Conservation (phyloP, 1,284 basidiomycete species). For the Mycena sp. region DNA sequence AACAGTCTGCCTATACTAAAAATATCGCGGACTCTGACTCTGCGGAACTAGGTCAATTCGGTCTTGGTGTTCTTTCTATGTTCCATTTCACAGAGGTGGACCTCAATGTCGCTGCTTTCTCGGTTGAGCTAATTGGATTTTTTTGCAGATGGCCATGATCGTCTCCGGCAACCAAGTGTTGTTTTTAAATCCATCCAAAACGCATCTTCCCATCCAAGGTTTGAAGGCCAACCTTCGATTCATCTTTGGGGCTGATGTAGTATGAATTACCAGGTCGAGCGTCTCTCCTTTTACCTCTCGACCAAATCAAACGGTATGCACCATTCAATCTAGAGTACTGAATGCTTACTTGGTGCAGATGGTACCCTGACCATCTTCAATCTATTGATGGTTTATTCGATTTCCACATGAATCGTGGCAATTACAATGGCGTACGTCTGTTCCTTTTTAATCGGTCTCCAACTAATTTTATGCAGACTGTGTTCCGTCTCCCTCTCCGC, state of each 20-base stretch:
- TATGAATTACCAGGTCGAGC: conserved; percentile 29
- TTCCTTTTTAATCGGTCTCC: not conserved
- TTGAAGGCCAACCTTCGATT: not conserved
- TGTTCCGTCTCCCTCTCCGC: conserved; percentile 36
- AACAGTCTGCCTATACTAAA: no score
- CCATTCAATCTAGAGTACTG: not conserved
- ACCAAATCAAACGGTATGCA: conserved; percentile 31
- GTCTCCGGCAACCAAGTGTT: conserved; percentile 55
- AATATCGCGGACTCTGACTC: not conserved
- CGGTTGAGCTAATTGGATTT: conserved; percentile 10
- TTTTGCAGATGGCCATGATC: conserved; percentile 54
- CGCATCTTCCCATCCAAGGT: conserved; percentile 35
- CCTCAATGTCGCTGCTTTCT: conserved; percentile 18
- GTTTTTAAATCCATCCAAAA: conserved; percentile 57
- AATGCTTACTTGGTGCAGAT: conserved; percentile 19
- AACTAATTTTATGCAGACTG: conserved; percentile 24
- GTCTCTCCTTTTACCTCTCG: conserved; percentile 35
- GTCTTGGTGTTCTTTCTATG: conserved; percentile 59
- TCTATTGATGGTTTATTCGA: conserved; percentile 30
- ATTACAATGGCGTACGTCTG: conserved; percentile 28
- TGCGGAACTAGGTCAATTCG: conserved; percentile 55
- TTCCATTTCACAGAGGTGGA: conserved; percentile 61
- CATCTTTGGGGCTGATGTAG: not conserved
- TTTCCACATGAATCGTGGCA: conserved; percentile 22
- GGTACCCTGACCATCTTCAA: conserved; percentile 35